Conservation (phyloP, 805 yeast species). For the Grigorovia yakushimaensis region DNA sequence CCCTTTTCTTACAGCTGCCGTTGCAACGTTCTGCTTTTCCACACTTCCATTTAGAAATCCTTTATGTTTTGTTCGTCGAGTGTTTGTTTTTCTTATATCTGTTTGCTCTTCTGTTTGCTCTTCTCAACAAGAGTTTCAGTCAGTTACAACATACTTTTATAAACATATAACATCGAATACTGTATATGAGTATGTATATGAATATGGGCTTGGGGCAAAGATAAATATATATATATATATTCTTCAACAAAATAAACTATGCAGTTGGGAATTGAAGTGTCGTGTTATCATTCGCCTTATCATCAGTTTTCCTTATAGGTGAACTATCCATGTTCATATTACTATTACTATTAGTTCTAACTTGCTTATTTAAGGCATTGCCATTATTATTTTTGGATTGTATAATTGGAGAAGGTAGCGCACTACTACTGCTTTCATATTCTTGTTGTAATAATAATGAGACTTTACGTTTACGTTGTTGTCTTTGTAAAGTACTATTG, state of each 20-base stretch:
- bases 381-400: neutral
- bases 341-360: neutral
- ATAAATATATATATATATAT: too few relatives aligned
- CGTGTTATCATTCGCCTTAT: neutral
- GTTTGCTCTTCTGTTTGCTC: neutral
- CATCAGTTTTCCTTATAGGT: conserved; percentile 1
- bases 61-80: too few relatives aligned
- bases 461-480: conserved; percentile 24
- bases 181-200: too few relatives aligned
- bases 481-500: conserved; percentile 24
- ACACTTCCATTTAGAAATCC: too few relatives aligned
- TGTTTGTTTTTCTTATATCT: too few relatives aligned
- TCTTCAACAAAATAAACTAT: neutral
- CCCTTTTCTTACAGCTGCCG: too few relatives aligned
- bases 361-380: too few relatives aligned
- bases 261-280: conserved; percentile 2
- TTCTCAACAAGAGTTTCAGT: too few relatives aligned
- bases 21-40: too few relatives aligned
- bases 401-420: conserved; percentile 18
- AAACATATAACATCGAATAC: too few relatives aligned
- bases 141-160: too few relatives aligned
- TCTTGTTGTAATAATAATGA: conserved; percentile 26
- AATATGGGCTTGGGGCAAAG: too few relatives aligned
- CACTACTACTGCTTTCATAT: conserved; percentile 26
- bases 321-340: conserved; percentile 2